Base-by-base conservation (phyloP, 2,329 filamentous ascomycete species). In the Aspergillus carbonarius region DNA sequence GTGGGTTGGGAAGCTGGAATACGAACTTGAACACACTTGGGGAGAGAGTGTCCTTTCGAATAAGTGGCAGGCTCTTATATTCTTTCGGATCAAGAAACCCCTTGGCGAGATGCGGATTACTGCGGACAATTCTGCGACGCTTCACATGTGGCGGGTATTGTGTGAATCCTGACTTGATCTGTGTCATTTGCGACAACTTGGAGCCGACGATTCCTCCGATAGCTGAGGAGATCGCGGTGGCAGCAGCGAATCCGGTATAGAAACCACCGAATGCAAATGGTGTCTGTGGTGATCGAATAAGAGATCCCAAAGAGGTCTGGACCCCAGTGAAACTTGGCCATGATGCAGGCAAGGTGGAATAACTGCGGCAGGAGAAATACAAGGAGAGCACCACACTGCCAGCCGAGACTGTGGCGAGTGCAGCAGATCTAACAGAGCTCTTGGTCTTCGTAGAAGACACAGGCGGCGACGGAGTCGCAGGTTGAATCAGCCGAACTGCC, bases 81-180 rank as follows among this genome's bases (percentile, higher is more conserved):
- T 73, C 72, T 20, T 78, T 73, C 0, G 83, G 75, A 37, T 83
- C 76, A n/a, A 85, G 74, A 69, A 82, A 82, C 6, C 81, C 82
- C 54, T 74, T 67, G 55, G 72, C 64, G 57, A 73, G 66, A 25
- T 81, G 75, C 3, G 75, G 72, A 46, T 81, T 72, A 1, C 71
- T 66, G 57, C 74, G 76, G 35, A 73, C 67, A 23, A 70, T 61
- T 60, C 71, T 78, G 3, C 72, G 71, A 30, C 77, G 65, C 57
- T 79, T 80, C 54, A 76, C 73, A 61, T 78, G 78, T 56, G 23
- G 78, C 69, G 62, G 46, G 69, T 68, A 70, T n/a, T 57, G 61
- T 25, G 62, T 63, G 59, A 70, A 70, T 5, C 67, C 68, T 17
- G 68, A 67, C 15, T 70, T 61, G 32, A 70, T 63, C 23, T 68